A percentile compares a stretch with the other conserved stretches of the same genome.
Conservation (phyloP, 2,329 filamentous ascomycete species). For the Atkinsonella hypoxylon region DNA sequence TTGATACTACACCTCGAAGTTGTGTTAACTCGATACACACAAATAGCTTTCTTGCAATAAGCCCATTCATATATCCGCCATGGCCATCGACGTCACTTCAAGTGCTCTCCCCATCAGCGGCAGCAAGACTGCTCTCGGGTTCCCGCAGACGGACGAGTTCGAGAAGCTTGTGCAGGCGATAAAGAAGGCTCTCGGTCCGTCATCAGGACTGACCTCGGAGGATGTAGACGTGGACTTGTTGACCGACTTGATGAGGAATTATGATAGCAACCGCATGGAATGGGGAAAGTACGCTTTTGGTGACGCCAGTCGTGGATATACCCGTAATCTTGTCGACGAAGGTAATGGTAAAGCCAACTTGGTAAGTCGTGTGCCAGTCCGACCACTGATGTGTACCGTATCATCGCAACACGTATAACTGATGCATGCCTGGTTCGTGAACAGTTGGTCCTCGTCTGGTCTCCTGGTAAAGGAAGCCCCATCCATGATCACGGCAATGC, state of each 20-base stretch:
- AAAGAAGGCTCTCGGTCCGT: slow-evolving; percentile 63
- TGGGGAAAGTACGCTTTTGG: slow-evolving; percentile 67
- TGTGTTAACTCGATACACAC: too few relatives aligned
- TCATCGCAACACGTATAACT: neutral
- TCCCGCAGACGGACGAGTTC: slow-evolving; percentile 37
- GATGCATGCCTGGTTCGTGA: slow-evolving; percentile 3
- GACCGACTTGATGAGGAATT: slow-evolving; percentile 59
- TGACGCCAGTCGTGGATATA: slow-evolving; percentile 63
- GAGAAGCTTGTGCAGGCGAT: slow-evolving; percentile 61
- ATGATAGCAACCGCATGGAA: slow-evolving; percentile 54
- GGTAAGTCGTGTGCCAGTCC: slow-evolving; percentile 31
- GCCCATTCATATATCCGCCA: slow-evolving; percentile 11
- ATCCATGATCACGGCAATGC: slow-evolving; percentile 86
- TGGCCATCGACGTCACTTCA: slow-evolving; percentile 24
- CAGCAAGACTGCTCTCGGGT: slow-evolving; percentile 13
- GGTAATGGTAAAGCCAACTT: slow-evolving; percentile 72
- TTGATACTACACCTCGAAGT: neutral
- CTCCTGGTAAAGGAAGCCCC: slow-evolving; percentile 67
- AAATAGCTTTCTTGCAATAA: slow-evolving; percentile 1
- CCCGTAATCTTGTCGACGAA: slow-evolving; percentile 79
- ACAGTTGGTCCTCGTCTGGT: slow-evolving; percentile 81
- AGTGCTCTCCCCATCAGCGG: slow-evolving; percentile 12
- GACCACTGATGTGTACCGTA: neutral
- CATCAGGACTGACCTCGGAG: slow-evolving; percentile 68
- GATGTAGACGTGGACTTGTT: slow-evolving; percentile 69